Evolutionary conservation across 176 grass and related monocot genomes (phyloP), one percentile per base, ranked within the genome.

Genomic region (Aechmea fasciata): DNA sequence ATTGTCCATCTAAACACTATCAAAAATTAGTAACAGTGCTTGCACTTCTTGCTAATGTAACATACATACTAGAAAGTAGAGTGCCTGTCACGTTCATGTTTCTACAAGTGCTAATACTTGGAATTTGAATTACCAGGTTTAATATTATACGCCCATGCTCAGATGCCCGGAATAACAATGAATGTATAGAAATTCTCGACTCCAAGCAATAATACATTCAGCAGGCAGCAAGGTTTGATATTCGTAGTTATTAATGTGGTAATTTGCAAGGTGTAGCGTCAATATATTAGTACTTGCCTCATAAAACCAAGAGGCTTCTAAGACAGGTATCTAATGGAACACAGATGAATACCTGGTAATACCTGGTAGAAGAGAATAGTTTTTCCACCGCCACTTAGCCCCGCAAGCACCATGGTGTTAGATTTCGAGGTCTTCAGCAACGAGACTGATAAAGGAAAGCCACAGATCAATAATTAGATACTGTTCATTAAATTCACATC

Each of bases 341-440:
- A 33, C 48, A 63, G 15, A 22, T 2, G 77, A 57, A 63, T 85
- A 93, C 94, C 84, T 99, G 94, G 65, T 88, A 93, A 63, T 85
- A 93, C 94, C 84, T 99, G 94, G 65, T 90, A 93, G 75, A 93
- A 99, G 29, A 99, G 84, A 63, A 87, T 66, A 59, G 94, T 93
- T 85, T 99, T 99, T n/a, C 94, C 94, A 71, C 94, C 80, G 57
- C 89, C 89, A 77, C 59, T 90, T 51, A 99, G 83, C 69, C 94
- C 89, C 29, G 87, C 88, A 73, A 99, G 77, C 69, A 88, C 69
- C 17, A 93, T 82, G 18, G 94, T 93, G 41, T 83, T 93, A 11
- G 82, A 62, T 71, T 99, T 93, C 0, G 89, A 87, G 63, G 81
- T 80, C 77, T 82, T 87, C 59, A 90, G 50, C 15, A 79, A 79